Percentiles rank a stretch among this genome's conserved stretches.
Conservation (phyloP, 257 asterid genomes). For the Nicotiana obtusifolia region DNA sequence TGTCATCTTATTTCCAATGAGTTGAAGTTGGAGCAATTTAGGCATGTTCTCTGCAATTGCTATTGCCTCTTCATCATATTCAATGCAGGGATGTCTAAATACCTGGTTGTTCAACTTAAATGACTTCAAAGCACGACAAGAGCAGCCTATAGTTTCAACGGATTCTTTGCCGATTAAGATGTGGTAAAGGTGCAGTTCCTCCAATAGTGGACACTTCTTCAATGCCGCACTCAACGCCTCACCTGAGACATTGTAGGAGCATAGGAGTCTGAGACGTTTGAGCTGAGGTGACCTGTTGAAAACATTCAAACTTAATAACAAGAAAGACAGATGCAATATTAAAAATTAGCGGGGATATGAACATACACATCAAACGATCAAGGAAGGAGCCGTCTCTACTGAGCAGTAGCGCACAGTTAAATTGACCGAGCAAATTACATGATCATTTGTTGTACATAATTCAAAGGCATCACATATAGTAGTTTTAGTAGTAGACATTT, state of each 20-base stretch:
- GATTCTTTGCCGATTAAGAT: background rate
- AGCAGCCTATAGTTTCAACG: constrained; percentile 29
- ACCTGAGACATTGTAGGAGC: constrained; percentile 12
- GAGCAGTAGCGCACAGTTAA: background rate
- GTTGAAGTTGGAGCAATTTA: constrained; percentile 31
- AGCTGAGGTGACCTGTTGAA: constrained; percentile 35
- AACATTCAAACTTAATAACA: background rate
- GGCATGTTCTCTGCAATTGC: constrained; percentile 44
- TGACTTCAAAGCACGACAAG: constrained; percentile 35
- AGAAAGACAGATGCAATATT: background rate
- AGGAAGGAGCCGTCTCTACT: background rate
- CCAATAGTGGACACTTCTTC: constrained; percentile 29
- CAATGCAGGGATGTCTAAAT: background rate
- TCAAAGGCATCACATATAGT: background rate
- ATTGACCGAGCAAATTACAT: background rate
- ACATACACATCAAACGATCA: background rate
- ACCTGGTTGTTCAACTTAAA: constrained; percentile 18
- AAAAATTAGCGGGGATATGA: background rate
- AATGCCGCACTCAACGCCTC: constrained; percentile 24
- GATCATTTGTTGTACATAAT: background rate
- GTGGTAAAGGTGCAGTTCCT: constrained; percentile 39
- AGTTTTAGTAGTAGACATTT: background rate
- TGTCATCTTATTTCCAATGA: constrained; percentile 24
- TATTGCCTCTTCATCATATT: constrained; percentile 20
- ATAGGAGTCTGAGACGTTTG: constrained; percentile 27